Conservation (phyloP, 129 eudicot species). For the Scalesia atractyloides region DNA sequence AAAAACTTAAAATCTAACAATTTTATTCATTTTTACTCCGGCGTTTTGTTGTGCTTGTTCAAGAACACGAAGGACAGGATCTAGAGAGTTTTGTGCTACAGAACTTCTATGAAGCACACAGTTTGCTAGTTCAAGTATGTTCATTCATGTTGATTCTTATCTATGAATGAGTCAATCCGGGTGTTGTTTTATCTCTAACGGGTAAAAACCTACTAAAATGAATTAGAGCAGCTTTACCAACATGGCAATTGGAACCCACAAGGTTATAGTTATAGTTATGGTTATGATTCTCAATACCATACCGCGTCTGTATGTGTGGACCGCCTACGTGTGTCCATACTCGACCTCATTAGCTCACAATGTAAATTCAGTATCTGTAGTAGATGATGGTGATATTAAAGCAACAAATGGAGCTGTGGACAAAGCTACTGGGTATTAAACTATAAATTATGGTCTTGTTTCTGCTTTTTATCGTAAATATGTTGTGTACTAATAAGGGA, state of each 20-base stretch:
- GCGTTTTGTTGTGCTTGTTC: slow-evolving; percentile 87
- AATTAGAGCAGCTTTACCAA: slow-evolving; percentile 61
- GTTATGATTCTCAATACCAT: slow-evolving; percentile 54
- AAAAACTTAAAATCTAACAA: slow-evolving; percentile 1
- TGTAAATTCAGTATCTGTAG: slow-evolving; percentile 29
- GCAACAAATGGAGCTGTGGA: slow-evolving; percentile 68
- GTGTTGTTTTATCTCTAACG: background rate
- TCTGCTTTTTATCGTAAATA: too few species aligned
- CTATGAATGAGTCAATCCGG: background rate
- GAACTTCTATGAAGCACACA: slow-evolving; percentile 76
- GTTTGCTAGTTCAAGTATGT: slow-evolving; percentile 84
- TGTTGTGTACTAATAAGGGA: too few species aligned
- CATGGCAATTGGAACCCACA: slow-evolving; percentile 53
- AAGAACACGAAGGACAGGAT: slow-evolving; percentile 93
- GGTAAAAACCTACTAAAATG: too few species aligned
- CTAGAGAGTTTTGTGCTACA: slow-evolving; percentile 92
- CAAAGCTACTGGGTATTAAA: slow-evolving; percentile 32
- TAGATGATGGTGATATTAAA: slow-evolving; percentile 50
- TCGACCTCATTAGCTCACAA: slow-evolving; percentile 36
- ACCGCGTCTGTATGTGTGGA: slow-evolving; percentile 35
- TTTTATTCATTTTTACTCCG: slow-evolving; percentile 22
- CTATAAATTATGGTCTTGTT: background rate
- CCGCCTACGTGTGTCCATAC: slow-evolving; percentile 53
- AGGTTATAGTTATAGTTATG: too few species aligned
- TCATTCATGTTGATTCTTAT: slow-evolving; percentile 6